Base-by-base conservation (phyloP, 2,329 filamentous ascomycete species). In the Fusarium sp. region DNA sequence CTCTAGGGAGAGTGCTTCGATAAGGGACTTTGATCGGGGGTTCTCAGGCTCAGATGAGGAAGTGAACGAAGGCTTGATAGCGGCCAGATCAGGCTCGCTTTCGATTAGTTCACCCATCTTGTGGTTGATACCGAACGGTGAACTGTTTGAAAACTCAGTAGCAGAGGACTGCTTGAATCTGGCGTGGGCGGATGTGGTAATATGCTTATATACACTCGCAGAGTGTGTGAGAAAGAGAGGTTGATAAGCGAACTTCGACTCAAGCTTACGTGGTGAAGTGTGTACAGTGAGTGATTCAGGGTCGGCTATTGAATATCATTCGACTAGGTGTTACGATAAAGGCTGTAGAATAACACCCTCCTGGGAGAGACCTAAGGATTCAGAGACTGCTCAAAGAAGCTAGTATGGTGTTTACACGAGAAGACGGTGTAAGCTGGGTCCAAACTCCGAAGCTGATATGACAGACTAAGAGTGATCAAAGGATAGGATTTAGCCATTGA, bases 1-100 rank as follows among this genome's bases (percentile, higher is more conserved):
- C 47, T 79, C 74, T 26, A 90, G 81, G 22, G 78, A 70, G 48
- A 90, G 82, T 20, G 78, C 52, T 13, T 61, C 39, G 68, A 80
- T 78, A 33, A 80, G 62, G 30, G 55, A 54, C 52, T 49, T 49
- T 56, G 67, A 50, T 30, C 54, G 22, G 51, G 54, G 20, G 62
- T 54, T 54, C 44, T 74, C 72, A 26, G 68, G 56, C 7, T 62
- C 55, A 30, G 39, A 56, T 26, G 59, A 74, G n/a, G 60, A 47
- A 39, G 39, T 53, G 46, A 73, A 62, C 32, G 52, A 49, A 15
- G 69, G 64, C 35, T 72, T 71, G 35, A 63, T 43, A 43, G 50
- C 37, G 33, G 62, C 49, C 32, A 70, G 32, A 41, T 67, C 57
- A 22, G 32, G 66, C 39, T 50, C 40, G 6, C 48, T 14, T 19